Base-by-base conservation (phyloP, 192 early-diverging fungal genomes). In the Podila verticillata region DNA sequence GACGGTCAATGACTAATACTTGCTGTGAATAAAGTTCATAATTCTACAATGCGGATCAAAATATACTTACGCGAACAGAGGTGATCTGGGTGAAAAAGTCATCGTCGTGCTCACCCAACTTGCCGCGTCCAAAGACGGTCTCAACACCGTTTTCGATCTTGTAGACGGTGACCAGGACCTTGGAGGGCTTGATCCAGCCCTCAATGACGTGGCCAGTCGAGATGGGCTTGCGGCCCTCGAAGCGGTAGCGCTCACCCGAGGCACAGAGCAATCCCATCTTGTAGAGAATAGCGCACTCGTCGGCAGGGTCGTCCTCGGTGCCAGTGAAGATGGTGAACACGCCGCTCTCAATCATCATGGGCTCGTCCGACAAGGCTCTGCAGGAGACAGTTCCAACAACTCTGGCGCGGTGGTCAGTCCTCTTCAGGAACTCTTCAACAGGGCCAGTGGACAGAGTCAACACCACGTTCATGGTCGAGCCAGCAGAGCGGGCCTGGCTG, bases 291-390 rank as follows among this genome's bases (percentile, higher is more conserved):
- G 63, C 56, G 54, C 58, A 58, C 13, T 72, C 70, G 32, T 84
- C 84, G 5, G 81, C 84, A 47, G 65, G 63, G 35, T 75, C 65
- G 13, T 68, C 70, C 12, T 83, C 73, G 2, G 51, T 47, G 6
- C 75, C 65, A 7, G 72, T 75, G 26, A 70, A 81, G n/a, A 86
- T 35, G n/a, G 72, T 79, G 44, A 86, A 86, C 4, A 72, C 70
- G 17, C 84, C 84, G 12, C 26, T 57, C 54, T 71, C 74, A 17
- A 86, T 70, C 56, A 83, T 73, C 70, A 86, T 75, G 54, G 84
- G 84, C 64, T 86, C 68, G 7, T 78, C 82, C 2, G 84, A 86
- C 19, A 86, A 8, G n/a, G 84, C 84, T 39, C 84, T 73, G 74
- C 84, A 86, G 20, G 77, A 74, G 28, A 86, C 70, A 1, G 84